Evolutionary conservation across 2,329 filamentous ascomycete genomes (phyloP), one percentile per base, ranked within the genome.

Genomic region (Lomentospora prolificans): DNA sequence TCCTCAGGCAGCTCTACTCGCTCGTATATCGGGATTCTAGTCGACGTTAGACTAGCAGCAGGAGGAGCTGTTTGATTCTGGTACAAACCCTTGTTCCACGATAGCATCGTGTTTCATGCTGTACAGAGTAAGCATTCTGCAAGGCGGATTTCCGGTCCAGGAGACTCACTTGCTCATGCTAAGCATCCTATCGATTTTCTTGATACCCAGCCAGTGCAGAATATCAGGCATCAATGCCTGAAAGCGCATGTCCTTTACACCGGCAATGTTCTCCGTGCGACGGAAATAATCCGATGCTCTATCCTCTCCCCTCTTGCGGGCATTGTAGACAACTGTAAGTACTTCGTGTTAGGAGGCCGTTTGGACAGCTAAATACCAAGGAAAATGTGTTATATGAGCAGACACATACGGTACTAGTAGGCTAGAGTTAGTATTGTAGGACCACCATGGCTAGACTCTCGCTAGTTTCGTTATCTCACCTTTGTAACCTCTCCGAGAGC

Each of bases 201-300:
- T 94, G 67, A 99, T 96, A 59, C 94, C 94, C 28, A 99, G 81
- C 94, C 94, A 97, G 72, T 97, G 94, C 55, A 97, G 79, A 61
- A 97, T 95, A 69, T 96, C 90, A 31, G 94, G 92, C 94, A 97
- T 97, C 55, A 99, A 77, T 27, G 92, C 92, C 75, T 97, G 94
- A 78, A 97, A 97, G 39, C 94, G 85, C 92, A 97, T 97, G 63
- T 84, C 87, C 70, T 96, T 95, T 61, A 97, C 92, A 59, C 94
- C 94, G 7, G 94, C 94, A 67, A 99, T 95, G 68, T 96, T 96
- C 72, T 96, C 92, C n/a, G 92, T 97, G 57, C 94, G 81, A 72
- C 92, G 87, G 76, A 97, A 97, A 73, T 97, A 97, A 69, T 95
- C 90, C 63, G 87, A 92, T 22, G 90, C 90, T 58, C 81, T 81